phyloP scores from a whole-genome alignment of 2,329 filamentous ascomycete genomes.

The Paradendryphiella salina region DNA sequence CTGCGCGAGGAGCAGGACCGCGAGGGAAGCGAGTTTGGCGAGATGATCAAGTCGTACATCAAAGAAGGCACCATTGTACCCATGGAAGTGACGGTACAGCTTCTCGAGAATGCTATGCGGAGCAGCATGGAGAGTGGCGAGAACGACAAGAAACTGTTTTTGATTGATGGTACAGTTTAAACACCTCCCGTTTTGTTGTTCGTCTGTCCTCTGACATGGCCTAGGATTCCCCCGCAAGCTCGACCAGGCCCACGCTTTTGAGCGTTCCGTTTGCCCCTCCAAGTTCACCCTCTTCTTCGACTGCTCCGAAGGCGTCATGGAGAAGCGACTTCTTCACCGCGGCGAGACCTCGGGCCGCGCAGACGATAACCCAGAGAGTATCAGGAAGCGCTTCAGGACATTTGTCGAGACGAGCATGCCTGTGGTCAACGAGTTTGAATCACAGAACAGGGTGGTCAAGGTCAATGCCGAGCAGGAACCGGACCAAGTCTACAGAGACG shows the following conservation, averaged over 20 bases:
- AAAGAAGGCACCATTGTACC: conserved; percentile 93
- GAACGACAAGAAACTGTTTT: conserved; percentile 68
- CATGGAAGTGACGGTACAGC: conserved; percentile 95
- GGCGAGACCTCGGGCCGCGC: conserved; percentile 89
- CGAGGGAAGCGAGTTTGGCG: conserved; percentile 82
- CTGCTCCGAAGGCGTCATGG: conserved; percentile 87
- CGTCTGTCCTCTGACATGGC: neutral
- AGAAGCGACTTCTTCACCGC: conserved; percentile 78
- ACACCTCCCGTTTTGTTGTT: too few species aligned
- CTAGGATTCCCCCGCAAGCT: conserved; percentile 90
- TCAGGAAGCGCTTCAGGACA: conserved; percentile 92
- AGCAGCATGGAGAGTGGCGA: conserved; percentile 60
- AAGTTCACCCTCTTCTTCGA: conserved; percentile 91
- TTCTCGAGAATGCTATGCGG: conserved; percentile 92
- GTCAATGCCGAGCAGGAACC: conserved; percentile 71
- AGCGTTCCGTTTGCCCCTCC: conserved; percentile 81
- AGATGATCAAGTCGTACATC: conserved; percentile 92
- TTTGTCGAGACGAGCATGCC: conserved; percentile 98
- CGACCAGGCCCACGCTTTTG: conserved; percentile 94
- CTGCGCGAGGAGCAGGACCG: conserved; percentile 92
- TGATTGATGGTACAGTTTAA: conserved; percentile 60
- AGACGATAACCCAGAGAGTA: conserved; percentile 94
- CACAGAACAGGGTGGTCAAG: conserved; percentile 76
- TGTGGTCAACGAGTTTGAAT: conserved; percentile 82
- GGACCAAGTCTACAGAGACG: conserved; percentile 64